Evolutionary conservation across 768 basidiomycete genomes (phyloP), one percentile per base, ranked within the genome.

Genomic region (Boletellus sp.): DNA sequence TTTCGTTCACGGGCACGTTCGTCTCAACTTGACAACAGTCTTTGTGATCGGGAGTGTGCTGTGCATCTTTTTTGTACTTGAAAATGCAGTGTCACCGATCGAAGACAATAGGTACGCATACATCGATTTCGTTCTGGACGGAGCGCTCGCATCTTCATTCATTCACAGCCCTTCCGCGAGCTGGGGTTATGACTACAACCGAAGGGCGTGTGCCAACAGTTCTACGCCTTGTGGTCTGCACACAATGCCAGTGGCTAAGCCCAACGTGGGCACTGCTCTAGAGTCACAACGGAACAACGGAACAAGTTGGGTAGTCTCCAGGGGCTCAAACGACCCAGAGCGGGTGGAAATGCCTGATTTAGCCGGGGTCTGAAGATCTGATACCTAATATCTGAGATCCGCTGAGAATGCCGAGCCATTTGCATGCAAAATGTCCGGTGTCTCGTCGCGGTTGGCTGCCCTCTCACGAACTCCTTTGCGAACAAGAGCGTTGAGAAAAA

Each of bases 61-160:
- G 8, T 61, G 58, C 24, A 45, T 61, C 42, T 61, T 51, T 28
- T 58, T 55, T 22, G 51, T 53, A 23, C 12, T 52, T 0, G 46
- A 56, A 11, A 55, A 54, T 33, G n/a, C n/a, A n/a, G n/a, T n/a
- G n/a, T 38, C 3, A 0, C 11, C 50, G 1, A 3, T 28, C 0
- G 0, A 3, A 28, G 13, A 23, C 10, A 2, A 3, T 6, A 48
- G 41, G 11, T 10, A 32, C 15, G 58, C 55, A 1, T 9, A 48
- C 1, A 20, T 61, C 13, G 6, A 32, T 2, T 61, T 60, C 19
- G 8, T 42, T 15, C 32, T 60, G 19, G 58, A 60, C 26, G n/a
- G 40, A 0, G 8, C 1, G 5, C 1, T 4, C 1, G 38, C 11
- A 15, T 17, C 23, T 16, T n/a, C 17, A 4, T 58, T 40, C 20